Base-by-base conservation (phyloP, 179 eudicot genomes). In the Heliamphora ciliata region DNA sequence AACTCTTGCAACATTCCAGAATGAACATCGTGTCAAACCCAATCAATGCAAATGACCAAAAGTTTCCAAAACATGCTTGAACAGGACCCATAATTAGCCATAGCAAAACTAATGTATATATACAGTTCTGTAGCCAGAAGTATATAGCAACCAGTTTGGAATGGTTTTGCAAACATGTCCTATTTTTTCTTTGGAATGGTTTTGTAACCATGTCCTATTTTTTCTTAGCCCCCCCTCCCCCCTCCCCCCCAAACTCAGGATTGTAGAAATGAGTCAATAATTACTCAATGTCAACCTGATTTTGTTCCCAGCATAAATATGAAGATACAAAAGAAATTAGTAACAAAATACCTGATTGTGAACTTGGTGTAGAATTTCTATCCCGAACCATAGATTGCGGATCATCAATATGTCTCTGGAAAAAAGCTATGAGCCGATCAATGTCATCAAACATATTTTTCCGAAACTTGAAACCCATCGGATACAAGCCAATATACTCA, bases 381-480 rank as follows among this genome's bases (percentile, higher is more conserved):
- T 89, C 97, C 78, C 97, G 83, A 65, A 89, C 96, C 60, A 31
- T 95, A 40, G 84, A 89, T 65, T 85, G 87, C 4, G 97, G 95
- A 85, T 94, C 97, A 88, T 95, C 91, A 83, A 97, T 97, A 85
- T 97, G 97, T 81, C 84, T 90, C 89, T 95, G 99, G 78, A 97
- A 97, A 88, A 94, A 89, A 10, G 91, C 90, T 73, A 97, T 94
- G 47, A 97, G 97, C 84, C 93, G 89, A 81, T 97, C 97, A 70
- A 94, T 87, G 78, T 92, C 88, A 85, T 93, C 95, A 80, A 93
- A 97, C 94, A 90, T 91, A 88, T 89, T 88, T 82, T 90, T 92
- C 31, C 99, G 90, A 87, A 94, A 97, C 88, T 91, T 94, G 76
- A 97, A 94, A 75, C 99, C 98, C 80, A 92, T 93, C 15, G 99